Conservation (phyloP, 768 basidiomycete genomes). For the Agaricus subrufescens region DNA sequence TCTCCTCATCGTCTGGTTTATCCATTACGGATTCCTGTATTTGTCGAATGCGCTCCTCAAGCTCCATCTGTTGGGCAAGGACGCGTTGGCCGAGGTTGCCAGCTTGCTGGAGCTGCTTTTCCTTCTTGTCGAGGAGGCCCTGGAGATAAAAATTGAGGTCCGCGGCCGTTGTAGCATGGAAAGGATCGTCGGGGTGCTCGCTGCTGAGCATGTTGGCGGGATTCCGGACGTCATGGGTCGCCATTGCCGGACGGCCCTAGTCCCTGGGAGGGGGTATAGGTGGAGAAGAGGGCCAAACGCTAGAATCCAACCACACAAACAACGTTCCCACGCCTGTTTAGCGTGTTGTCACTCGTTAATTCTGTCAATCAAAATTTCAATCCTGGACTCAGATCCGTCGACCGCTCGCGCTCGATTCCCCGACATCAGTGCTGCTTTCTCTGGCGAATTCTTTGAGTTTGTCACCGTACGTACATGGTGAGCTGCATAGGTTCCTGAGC, state of each 20-base stretch:
- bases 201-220: not conserved
- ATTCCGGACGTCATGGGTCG: not conserved
- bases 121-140: slow-evolving; percentile 81
- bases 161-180: slow-evolving; percentile 32
- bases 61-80: slow-evolving; percentile 88
- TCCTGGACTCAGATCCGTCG: too few relatives aligned
- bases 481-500: too few relatives aligned
- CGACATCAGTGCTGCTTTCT: too few relatives aligned
- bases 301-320: not conserved
- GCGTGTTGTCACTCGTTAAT: too few relatives aligned
- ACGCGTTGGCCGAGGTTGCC: slow-evolving; percentile 92
- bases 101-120: slow-evolving; percentile 87
- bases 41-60: slow-evolving; percentile 83
- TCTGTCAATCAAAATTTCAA: too few relatives aligned
- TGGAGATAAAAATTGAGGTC: slow-evolving; percentile 63
- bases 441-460: too few relatives aligned
- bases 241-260: not conserved
- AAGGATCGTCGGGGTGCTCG: slow-evolving; percentile 1
- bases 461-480: too few relatives aligned
- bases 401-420: too few relatives aligned
- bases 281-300: not conserved
- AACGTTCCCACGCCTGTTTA: not conserved
- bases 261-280: not conserved
- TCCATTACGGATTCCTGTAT: slow-evolving; percentile 33
- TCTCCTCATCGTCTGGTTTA: slow-evolving; percentile 9